Evolutionary conservation across 2,329 filamentous ascomycete species (phyloP), one percentile per base, ranked within the genome.

Genomic region (Hypocreales sp.): DNA sequence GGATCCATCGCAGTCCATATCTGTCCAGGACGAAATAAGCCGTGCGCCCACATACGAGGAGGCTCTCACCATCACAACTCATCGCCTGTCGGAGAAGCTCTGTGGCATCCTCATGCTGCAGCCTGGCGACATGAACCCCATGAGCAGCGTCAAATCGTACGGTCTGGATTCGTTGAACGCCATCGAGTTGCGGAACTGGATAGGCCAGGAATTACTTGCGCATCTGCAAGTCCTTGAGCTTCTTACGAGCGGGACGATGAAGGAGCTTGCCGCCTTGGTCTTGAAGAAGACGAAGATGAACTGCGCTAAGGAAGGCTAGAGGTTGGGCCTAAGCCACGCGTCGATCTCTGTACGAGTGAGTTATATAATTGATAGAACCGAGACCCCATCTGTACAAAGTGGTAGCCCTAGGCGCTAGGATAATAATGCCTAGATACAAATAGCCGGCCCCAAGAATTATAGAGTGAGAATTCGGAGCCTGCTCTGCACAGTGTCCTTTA

Each of bases 201-300:
- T 64, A 28, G 58, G 56, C 10, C 54, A 58, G 31, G 58, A 61
- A 41, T 29, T 45, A 7, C 50, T 17, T 51, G 34, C 34, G 3
- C 40, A 60, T 29, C 38, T 69, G 39, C 63, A 70, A 44, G 64
- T 71, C 0, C 42, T 71, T 32, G 65, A 72, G 40, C 41, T 71
- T 32, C 44, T 70, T 20, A 62, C 57, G 5, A 64, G 61, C 37
- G 63, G 63, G 2, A 58, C 53, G 13, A 24, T 46, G 23, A 25
- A 22, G 2, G 42, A 45, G 26, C 21, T 46, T 28, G 35, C 40
- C 11, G 33, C 22, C 4, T 20, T 44, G 19, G 37, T 46, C 11
- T 28, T 48, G 25, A 40, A 36, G 19, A 47, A 47, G 34, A 39
- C 37, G 7, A 38, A 29, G 15, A 18, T 29, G 18, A n/a, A n/a